Evolutionary conservation across 2,329 filamentous ascomycete species (phyloP).

Genomic region (Aspergillus pseudoglaucus): DNA sequence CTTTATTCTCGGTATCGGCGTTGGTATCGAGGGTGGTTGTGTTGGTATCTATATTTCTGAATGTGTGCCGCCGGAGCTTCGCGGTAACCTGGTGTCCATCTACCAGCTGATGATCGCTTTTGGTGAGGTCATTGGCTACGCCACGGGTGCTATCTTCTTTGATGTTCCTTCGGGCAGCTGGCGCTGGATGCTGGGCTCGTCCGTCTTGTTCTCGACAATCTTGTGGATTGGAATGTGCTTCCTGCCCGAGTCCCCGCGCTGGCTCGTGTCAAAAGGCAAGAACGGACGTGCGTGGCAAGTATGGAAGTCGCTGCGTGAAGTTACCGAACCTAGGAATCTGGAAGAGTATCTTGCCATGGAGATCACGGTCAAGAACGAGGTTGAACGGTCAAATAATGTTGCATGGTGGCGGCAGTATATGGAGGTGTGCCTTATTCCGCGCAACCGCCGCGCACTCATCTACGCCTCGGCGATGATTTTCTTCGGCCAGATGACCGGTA

Average conservation of each 20-base stretch:
- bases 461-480: slow-evolving; percentile 66
- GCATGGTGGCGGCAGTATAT: slow-evolving; percentile 53
- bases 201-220: slow-evolving; percentile 61
- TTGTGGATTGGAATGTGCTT: slow-evolving; percentile 61
- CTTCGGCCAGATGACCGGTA: slow-evolving; percentile 63
- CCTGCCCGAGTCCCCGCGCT: slow-evolving; percentile 64
- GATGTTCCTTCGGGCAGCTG: slow-evolving; percentile 59
- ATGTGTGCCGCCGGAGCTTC: slow-evolving; percentile 56
- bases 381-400: slow-evolving; percentile 46
- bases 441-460: slow-evolving; percentile 59
- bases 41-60: slow-evolving; percentile 71
- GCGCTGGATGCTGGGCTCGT: slow-evolving; percentile 68
- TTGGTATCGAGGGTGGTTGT: slow-evolving; percentile 67
- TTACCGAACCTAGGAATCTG: slow-evolving; percentile 49
- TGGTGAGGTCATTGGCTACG: slow-evolving; percentile 67
- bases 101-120: slow-evolving; percentile 73
- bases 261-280: slow-evolving; percentile 61
- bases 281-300: slow-evolving; percentile 58
- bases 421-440: slow-evolving; percentile 65
- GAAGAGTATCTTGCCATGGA: slow-evolving; percentile 71
- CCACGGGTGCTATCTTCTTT: slow-evolving; percentile 66
- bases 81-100: slow-evolving; percentile 66
- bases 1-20: slow-evolving; percentile 63
- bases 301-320: slow-evolving; percentile 66
- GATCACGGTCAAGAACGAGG: slow-evolving; percentile 54